phyloP scores from a whole-genome alignment of 2,329 filamentous ascomycete species.

The Elsinoe australis region DNA sequence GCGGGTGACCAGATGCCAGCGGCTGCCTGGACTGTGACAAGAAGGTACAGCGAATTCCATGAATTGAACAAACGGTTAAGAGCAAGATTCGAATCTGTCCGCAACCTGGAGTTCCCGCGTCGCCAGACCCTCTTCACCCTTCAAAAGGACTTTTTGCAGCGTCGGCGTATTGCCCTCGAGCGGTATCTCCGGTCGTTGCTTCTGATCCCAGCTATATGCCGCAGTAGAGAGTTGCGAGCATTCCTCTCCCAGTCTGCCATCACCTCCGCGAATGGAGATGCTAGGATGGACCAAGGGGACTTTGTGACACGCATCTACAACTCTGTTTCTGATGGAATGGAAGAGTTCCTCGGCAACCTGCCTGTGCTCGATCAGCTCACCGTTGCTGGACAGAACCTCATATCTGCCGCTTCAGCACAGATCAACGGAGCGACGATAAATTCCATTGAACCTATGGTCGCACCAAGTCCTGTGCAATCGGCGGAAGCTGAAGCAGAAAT shows the following conservation, averaged over 20 bases:
- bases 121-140: constrained; percentile 92
- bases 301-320: constrained; percentile 94
- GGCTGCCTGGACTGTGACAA: constrained; percentile 87
- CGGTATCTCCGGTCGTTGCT: constrained; percentile 68
- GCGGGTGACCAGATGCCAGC: constrained; percentile 94
- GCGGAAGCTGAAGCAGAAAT: constrained; percentile 88
- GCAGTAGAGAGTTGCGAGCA: constrained; percentile 80
- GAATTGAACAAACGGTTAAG: constrained; percentile 87
- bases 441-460: constrained; percentile 39
- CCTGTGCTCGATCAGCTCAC: constrained; percentile 92
- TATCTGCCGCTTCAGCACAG: constrained; percentile 60
- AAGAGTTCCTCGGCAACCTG: constrained; percentile 93
- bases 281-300: constrained; percentile 60
- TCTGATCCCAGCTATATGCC: constrained; percentile 83
- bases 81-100: constrained; percentile 75
- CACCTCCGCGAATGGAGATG: constrained; percentile 55
- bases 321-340: constrained; percentile 94
- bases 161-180: constrained; percentile 74
- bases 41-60: constrained; percentile 93
- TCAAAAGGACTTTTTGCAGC: constrained; percentile 90
- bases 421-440: constrained; percentile 37
- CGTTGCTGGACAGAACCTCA: constrained; percentile 82
- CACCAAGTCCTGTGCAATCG: constrained; percentile 26
- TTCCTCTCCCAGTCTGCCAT: constrained; percentile 85
- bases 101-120: constrained; percentile 83